These are phyloP conservation scores for Litchi chinensis DNA, from an alignment of 345 rosid genomes.

Conservation along the genomic window DNA sequence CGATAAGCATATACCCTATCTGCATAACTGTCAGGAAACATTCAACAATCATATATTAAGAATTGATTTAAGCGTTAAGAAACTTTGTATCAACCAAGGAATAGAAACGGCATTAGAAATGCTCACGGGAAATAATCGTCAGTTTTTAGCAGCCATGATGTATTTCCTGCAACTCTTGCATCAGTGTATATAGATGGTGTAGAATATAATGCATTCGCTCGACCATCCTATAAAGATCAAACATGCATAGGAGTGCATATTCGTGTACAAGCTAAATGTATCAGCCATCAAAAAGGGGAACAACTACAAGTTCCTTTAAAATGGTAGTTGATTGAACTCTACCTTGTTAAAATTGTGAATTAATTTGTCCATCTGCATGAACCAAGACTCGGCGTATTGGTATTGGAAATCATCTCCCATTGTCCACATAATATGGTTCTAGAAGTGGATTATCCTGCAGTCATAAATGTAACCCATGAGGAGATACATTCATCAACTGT, in stretches of 20 bases:
- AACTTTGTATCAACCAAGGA: not conserved
- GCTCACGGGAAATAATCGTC: conserved; percentile 86
- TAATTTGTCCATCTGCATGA: conserved; percentile 87
- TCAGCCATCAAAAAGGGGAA: too few relatives aligned
- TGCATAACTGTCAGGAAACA: conserved; percentile 61
- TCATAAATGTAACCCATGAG: conserved; percentile 8
- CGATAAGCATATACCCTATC: conserved; percentile 63
- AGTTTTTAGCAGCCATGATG: conserved; percentile 80
- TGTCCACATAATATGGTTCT: conserved; percentile 90
- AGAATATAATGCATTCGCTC: conserved; percentile 77
- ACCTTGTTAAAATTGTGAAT: conserved; percentile 92
- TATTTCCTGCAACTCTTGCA: conserved; percentile 65
- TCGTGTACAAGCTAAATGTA: not conserved
- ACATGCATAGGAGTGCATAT: conserved; percentile 1
- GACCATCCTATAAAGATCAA: conserved; percentile 60
- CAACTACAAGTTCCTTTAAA: not conserved
- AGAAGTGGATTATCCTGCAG: conserved; percentile 63
- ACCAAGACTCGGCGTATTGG: conserved; percentile 93
- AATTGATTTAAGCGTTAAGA: not conserved
- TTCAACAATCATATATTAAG: conserved; percentile 13
- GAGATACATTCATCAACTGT: not conserved
- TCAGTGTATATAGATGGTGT: conserved; percentile 84
- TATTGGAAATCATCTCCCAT: conserved; percentile 96
- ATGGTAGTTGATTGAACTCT: conserved; percentile 3
- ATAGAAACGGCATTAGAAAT: not conserved